Conservation (phyloP, 345 rosid species). For the Boechera stricta region DNA sequence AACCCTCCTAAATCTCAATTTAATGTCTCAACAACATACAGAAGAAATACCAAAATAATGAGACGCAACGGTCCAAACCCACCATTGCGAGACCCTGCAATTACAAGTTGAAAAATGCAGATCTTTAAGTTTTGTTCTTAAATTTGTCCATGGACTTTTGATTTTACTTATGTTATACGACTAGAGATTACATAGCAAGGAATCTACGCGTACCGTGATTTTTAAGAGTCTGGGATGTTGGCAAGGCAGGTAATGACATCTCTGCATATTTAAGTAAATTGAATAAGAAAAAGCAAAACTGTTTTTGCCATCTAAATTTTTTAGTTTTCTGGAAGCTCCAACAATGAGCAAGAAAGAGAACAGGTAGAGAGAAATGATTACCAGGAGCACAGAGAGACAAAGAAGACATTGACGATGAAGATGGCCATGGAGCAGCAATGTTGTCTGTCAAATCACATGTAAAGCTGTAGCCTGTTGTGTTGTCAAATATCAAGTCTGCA, state of each 20-base stretch:
- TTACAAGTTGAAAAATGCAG: not conserved
- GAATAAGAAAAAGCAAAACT: slow-evolving; percentile 18
- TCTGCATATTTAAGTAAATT: slow-evolving; percentile 57
- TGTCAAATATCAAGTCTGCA: slow-evolving; percentile 80
- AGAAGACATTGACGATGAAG: slow-evolving; percentile 80
- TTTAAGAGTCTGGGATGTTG: slow-evolving; percentile 75
- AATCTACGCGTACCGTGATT: slow-evolving; percentile 57
- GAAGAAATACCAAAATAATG: slow-evolving; percentile 68
- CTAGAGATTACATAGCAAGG: slow-evolving; percentile 3
- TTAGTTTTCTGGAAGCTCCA: not conserved
- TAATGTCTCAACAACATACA: slow-evolving; percentile 43
- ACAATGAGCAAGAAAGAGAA: slow-evolving; percentile 2
- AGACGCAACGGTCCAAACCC: slow-evolving; percentile 53
- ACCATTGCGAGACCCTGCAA: slow-evolving; percentile 65
- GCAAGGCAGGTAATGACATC: slow-evolving; percentile 97
- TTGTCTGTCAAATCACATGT: slow-evolving; percentile 97
- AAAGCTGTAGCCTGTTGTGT: slow-evolving; percentile 84
- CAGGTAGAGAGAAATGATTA: slow-evolving; percentile 34
- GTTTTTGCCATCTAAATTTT: not conserved
- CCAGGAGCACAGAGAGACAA: slow-evolving; percentile 97
- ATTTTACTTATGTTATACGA: not conserved
- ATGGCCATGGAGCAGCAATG: slow-evolving; percentile 98
- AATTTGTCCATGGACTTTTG: not conserved
- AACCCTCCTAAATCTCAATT: slow-evolving; percentile 36
- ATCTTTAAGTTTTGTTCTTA: slow-evolving; percentile 12